Base-by-base conservation (phyloP, 2,329 filamentous ascomycete species). In the Fusarium protoensiforme region DNA sequence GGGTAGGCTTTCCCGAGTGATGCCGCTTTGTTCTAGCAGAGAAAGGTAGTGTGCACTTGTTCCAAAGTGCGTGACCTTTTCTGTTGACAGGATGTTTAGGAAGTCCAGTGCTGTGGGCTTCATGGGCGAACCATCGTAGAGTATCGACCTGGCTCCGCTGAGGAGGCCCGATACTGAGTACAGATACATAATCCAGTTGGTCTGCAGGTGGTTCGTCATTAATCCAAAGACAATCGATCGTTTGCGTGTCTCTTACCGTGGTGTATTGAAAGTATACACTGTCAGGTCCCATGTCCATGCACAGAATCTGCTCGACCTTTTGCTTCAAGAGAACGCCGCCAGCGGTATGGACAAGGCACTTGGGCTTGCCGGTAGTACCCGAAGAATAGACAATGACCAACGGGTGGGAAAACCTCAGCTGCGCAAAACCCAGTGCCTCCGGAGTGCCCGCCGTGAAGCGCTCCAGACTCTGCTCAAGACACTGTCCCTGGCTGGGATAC, bases 171-270 rank as follows among this genome's bases (percentile, higher is more conserved):
- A n/a, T n/a, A n/a, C n/a, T n/a, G 7, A 51, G 10, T 62, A 48
- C 16, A 67, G 22, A 18, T 59, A 67, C 64, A 67, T 67, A 20
- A 67, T 62, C 64, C 64, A 67, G 14, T 36, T 53, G 4, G 59
- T 63, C 31, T 33, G 31, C 31, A 33, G 31, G 13, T 11, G 31
- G 10, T 9, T 11, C 10, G 10, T 33, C 31, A 33, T 33, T 11
- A 33, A 11, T 33, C 31, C 31, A 33, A 33, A 33, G 31, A 9
- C 31, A 33, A 11, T 33, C 2, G 10, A 33, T 33, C 3, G 13
- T 33, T 33, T 33, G 31, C 31, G 13, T 11, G 31, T 33, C 13
- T 33, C 31, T 33, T 33, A 33, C 31, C 24, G 64, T 67, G 7
- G 64, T 63, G 53, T 67, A 67, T 35, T 67, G 64, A n/a, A 63